Evolutionary conservation across 805 yeast species (phyloP).

Genomic region (Sporopachydermia lactativora): DNA sequence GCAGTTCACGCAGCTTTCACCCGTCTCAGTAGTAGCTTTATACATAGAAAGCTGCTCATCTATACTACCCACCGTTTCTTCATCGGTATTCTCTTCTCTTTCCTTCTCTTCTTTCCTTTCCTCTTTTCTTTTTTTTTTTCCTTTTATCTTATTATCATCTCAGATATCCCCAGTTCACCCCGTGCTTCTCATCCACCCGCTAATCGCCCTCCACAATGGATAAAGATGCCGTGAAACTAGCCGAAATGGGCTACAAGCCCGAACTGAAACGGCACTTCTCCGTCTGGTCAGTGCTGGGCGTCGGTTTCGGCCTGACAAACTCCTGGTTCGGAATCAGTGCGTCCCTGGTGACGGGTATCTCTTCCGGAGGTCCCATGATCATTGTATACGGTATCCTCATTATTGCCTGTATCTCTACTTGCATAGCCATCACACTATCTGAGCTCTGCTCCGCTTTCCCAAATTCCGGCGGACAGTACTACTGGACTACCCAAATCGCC

Average conservation of each 20-base stretch:
- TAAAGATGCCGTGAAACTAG: constrained; percentile 18
- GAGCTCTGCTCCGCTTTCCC: constrained; percentile 59
- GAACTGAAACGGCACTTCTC: constrained; percentile 49
- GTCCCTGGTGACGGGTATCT: constrained; percentile 36
- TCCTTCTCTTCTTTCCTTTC: too few relatives aligned
- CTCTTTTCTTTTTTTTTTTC: too few relatives aligned
- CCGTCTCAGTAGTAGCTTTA: too few relatives aligned
- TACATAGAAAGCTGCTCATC: too few relatives aligned
- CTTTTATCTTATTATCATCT: too few relatives aligned
- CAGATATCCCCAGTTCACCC: too few relatives aligned
- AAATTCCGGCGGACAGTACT: constrained; percentile 63
- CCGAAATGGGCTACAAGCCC: constrained; percentile 55
- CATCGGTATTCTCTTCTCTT: too few relatives aligned
- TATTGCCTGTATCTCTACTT: constrained; percentile 38
- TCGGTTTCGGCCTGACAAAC: constrained; percentile 48
- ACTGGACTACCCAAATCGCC: constrained; percentile 55
- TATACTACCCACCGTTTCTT: too few relatives aligned
- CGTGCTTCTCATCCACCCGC: too few relatives aligned
- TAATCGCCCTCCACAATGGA: too few relatives aligned
- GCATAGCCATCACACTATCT: constrained; percentile 49
- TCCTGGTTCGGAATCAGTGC: constrained; percentile 65
- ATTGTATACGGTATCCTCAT: constrained; percentile 65
- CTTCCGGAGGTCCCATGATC: constrained; percentile 50
- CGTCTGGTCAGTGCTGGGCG: constrained; percentile 45
- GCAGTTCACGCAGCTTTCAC: too few relatives aligned